These are phyloP conservation scores for Penicillium sp. DNA, from an alignment of 2,329 filamentous ascomycete genomes.

Conservation along the genomic window DNA sequence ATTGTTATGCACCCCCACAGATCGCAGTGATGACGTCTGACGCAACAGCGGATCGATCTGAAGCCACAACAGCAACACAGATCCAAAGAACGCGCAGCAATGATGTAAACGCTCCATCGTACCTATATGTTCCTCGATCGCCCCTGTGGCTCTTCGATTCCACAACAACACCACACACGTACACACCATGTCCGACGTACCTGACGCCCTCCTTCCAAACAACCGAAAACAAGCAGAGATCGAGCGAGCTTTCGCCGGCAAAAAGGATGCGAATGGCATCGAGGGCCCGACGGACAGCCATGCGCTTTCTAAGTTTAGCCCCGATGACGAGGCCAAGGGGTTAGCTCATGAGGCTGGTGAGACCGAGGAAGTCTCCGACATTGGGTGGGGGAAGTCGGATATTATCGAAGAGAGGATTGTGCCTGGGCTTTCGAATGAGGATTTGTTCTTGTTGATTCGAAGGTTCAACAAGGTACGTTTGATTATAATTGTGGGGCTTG, in stretches of 20 bases:
- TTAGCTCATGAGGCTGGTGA: constrained; percentile 23
- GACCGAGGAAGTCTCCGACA: constrained; percentile 18
- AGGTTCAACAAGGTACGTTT: constrained; percentile 65
- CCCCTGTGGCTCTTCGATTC: background rate
- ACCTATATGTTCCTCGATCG: background rate
- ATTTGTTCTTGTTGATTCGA: constrained; percentile 72
- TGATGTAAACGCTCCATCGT: background rate
- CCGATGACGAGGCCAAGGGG: constrained; percentile 23
- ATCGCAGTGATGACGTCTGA: background rate
- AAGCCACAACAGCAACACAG: background rate
- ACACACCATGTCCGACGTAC: background rate
- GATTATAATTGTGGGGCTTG: background rate
- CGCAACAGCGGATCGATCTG: background rate
- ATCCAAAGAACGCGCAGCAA: background rate
- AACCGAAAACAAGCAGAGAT: background rate
- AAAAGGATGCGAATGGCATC: background rate
- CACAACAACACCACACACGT: background rate
- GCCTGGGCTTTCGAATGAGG: constrained; percentile 61
- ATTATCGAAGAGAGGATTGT: constrained; percentile 19
- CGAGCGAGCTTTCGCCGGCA: background rate
- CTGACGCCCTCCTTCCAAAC: background rate
- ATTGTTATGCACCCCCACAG: background rate
- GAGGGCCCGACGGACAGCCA: constrained; percentile 25
- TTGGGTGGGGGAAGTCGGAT: constrained; percentile 23
- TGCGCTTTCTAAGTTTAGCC: constrained; percentile 21